phyloP scores from a whole-genome alignment of 1,284 basidiomycete species.

The Irpex lacteus region DNA sequence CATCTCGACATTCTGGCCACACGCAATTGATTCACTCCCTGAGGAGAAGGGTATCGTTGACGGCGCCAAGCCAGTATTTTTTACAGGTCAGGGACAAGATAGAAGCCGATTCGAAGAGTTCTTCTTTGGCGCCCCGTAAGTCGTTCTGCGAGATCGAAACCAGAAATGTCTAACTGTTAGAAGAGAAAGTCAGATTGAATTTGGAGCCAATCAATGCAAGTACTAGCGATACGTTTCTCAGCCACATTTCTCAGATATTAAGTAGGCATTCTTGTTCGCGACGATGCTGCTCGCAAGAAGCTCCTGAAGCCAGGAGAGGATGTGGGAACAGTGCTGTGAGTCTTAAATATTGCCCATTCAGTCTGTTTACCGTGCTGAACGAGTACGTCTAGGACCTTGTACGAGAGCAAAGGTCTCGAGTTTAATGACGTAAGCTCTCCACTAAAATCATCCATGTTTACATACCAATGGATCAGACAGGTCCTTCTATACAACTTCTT shows the following conservation, averaged over 20 bases:
- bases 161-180: not conserved
- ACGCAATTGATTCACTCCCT: constrained; percentile 60
- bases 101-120: constrained; percentile 56
- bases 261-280: constrained; percentile 67
- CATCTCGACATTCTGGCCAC: constrained; percentile 60
- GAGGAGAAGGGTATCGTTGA: constrained; percentile 57
- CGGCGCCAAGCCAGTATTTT: constrained; percentile 59
- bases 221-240: not conserved
- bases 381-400: constrained; percentile 50
- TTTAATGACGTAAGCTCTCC: constrained; percentile 39
- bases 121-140: constrained; percentile 48
- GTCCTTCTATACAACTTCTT: constrained; percentile 74
- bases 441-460: too few species aligned
- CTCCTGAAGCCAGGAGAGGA: constrained; percentile 55
- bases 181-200: constrained; percentile 54
- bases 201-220: constrained; percentile 68
- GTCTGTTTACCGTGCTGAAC: not conserved
- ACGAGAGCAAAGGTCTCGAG: constrained; percentile 74
- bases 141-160: not conserved
- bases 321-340: constrained; percentile 62
- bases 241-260: not conserved
- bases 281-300: constrained; percentile 47
- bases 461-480: constrained; percentile 29
- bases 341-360: not conserved
- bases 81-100: constrained; percentile 52